A percentile compares a stretch with the other conserved stretches of the same genome.
Evolutionary conservation across 2,329 filamentous ascomycete genomes (phyloP).

Genomic region (Elsinoe fawcettii): DNA sequence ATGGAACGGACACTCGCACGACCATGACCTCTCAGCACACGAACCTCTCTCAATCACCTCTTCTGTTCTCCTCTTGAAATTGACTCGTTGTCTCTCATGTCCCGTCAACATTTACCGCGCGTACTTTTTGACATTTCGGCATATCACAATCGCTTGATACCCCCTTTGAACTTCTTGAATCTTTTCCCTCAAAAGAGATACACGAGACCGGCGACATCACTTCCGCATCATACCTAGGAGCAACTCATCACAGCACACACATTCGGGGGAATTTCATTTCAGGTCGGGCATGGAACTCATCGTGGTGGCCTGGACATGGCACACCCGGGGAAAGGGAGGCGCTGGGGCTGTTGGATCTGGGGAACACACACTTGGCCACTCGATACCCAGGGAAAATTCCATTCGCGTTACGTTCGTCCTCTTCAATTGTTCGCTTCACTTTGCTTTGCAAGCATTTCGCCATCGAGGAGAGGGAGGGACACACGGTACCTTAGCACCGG

Average conservation of each 20-base stretch:
- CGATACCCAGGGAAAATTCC: constrained; percentile 2
- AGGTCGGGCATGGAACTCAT: not conserved
- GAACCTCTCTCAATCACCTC: not conserved
- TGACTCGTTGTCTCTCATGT: constrained; percentile 5
- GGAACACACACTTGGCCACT: not conserved
- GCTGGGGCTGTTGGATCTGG: not conserved
- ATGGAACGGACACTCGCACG: not conserved
- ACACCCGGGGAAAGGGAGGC: not conserved
- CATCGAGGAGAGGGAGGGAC: not conserved
- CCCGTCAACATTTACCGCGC: constrained; percentile 4
- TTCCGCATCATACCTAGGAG: constrained; percentile 2
- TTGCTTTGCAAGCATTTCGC: not conserved
- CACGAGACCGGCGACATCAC: not conserved
- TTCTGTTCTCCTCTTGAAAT: not conserved
- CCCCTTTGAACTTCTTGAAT: not conserved
- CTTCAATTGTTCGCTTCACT: not conserved
- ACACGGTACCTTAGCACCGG: not conserved
- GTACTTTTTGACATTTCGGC: not conserved
- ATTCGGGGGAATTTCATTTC: not conserved
- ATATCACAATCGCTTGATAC: constrained; percentile 15
- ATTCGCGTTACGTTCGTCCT: not conserved
- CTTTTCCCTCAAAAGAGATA: not conserved
- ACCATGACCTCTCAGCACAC: constrained; percentile 1
- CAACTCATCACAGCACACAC: not conserved
- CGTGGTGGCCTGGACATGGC: not conserved